Percentiles rank a stretch among this genome's conserved stretches.
Evolutionary conservation across 371 early-diverging fungal genomes (phyloP).

Genomic region (Mucor velutinosus): DNA sequence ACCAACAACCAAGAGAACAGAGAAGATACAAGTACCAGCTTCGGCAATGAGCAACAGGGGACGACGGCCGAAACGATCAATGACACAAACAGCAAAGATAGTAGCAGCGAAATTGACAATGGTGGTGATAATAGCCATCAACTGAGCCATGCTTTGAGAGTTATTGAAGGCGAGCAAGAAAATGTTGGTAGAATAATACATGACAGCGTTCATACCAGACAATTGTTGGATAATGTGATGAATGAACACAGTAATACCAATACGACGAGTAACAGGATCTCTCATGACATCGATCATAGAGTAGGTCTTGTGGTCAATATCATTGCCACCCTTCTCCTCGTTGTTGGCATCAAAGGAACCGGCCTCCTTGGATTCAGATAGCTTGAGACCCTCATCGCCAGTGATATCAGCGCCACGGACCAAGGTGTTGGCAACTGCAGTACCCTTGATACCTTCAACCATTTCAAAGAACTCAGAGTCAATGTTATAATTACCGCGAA

Average conservation of each 20-base stretch:
- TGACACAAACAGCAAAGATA: constrained; percentile 49
- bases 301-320: constrained; percentile 9
- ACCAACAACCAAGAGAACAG: constrained; percentile 58
- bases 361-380: background rate
- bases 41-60: constrained; percentile 67
- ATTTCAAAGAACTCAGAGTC: constrained; percentile 23
- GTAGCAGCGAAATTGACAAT: constrained; percentile 67
- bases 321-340: background rate
- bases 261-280: constrained; percentile 50
- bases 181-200: constrained; percentile 79
- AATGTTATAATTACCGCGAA: constrained; percentile 38
- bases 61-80: constrained; percentile 33
- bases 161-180: constrained; percentile 46
- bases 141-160: constrained; percentile 45
- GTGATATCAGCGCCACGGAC: background rate
- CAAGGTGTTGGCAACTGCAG: background rate
- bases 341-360: background rate
- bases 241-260: constrained; percentile 53
- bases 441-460: constrained; percentile 16
- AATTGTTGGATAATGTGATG: constrained; percentile 75
- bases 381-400: background rate
- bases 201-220: constrained; percentile 84
- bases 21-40: constrained; percentile 57
- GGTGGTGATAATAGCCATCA: constrained; percentile 58
- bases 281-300: constrained; percentile 37